Evolutionary conservation across 2,329 filamentous ascomycete genomes (phyloP).

Genomic region (Catunica adiposa): DNA sequence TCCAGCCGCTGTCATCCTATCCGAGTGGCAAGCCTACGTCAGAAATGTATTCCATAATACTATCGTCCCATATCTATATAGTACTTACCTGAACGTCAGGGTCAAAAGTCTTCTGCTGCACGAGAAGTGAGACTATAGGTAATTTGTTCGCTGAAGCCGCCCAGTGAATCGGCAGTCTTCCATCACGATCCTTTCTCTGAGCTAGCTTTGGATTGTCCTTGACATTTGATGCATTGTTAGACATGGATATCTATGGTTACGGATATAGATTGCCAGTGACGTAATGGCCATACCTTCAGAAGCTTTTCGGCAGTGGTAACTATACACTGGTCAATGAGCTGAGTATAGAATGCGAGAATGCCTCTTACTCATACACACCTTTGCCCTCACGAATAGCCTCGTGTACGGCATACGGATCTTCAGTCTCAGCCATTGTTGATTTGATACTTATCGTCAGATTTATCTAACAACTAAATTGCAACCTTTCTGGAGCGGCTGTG

Average conservation of each 20-base stretch:
- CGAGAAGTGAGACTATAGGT: constrained; percentile 56
- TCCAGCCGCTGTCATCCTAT: constrained; percentile 66
- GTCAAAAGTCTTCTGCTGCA: constrained; percentile 59
- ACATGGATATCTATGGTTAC: not conserved
- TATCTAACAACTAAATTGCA: not conserved
- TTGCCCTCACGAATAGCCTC: constrained; percentile 73
- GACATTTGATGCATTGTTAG: not conserved
- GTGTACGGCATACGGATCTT: constrained; percentile 65
- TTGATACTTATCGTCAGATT: not conserved
- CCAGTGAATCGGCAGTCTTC: constrained; percentile 86
- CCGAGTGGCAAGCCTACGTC: no score
- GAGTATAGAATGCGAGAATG: not conserved
- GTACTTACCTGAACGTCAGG: constrained; percentile 56
- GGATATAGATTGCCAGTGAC: not conserved
- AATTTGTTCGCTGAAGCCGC: constrained; percentile 69
- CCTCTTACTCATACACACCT: constrained; percentile 35
- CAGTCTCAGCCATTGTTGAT: constrained; percentile 17
- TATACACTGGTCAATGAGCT: not conserved
- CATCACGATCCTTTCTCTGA: constrained; percentile 60
- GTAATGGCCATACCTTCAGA: constrained; percentile 3
- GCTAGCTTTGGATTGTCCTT: constrained; percentile 69
- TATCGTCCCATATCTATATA: not conserved
- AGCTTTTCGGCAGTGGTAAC: constrained; percentile 3
- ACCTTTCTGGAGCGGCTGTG: not conserved
- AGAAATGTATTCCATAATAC: not conserved